These are phyloP conservation scores for Salix purpurea DNA, from an alignment of 345 rosid genomes.

Conservation along the genomic window DNA sequence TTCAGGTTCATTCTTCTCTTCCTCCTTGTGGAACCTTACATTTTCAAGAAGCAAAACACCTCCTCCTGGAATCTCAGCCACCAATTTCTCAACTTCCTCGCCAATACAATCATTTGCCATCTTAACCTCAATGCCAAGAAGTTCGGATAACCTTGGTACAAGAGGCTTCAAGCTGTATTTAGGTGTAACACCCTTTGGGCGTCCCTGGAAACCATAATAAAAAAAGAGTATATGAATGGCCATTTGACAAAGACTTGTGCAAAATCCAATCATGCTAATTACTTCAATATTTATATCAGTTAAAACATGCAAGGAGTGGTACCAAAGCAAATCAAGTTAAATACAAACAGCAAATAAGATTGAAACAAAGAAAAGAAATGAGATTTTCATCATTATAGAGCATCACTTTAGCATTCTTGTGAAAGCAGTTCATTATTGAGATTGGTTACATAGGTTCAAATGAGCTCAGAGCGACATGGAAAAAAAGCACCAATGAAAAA, in stretches of 20 bases:
- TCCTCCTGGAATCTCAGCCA: conserved; percentile 61
- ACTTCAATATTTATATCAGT: neutral
- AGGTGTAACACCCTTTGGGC: conserved; percentile 94
- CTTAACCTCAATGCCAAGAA: conserved; percentile 79
- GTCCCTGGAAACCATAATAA: conserved; percentile 54
- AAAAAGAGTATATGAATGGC: neutral
- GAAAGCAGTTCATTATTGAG: neutral
- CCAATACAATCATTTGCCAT: conserved; percentile 85
- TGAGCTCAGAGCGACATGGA: neutral
- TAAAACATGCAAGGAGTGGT: too few species aligned
- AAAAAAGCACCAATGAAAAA: neutral
- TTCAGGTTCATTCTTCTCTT: conserved; percentile 90
- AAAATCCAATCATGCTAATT: neutral
- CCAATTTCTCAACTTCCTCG: conserved; percentile 68
- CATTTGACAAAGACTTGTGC: neutral
- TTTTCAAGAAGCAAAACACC: conserved; percentile 85
- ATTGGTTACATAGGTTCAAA: neutral
- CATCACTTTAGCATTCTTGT: neutral
- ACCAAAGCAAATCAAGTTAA: too few species aligned
- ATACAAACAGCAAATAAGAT: too few species aligned
- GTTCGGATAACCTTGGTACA: conserved; percentile 81
- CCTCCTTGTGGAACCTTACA: conserved; percentile 87
- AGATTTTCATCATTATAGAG: neutral
- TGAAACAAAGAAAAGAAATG: neutral
- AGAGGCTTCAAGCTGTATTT: conserved; percentile 95